These are phyloP conservation scores for Zygnema circumcarinatum DNA, from an alignment of 139 green algal genomes.

Conservation along the genomic window DNA sequence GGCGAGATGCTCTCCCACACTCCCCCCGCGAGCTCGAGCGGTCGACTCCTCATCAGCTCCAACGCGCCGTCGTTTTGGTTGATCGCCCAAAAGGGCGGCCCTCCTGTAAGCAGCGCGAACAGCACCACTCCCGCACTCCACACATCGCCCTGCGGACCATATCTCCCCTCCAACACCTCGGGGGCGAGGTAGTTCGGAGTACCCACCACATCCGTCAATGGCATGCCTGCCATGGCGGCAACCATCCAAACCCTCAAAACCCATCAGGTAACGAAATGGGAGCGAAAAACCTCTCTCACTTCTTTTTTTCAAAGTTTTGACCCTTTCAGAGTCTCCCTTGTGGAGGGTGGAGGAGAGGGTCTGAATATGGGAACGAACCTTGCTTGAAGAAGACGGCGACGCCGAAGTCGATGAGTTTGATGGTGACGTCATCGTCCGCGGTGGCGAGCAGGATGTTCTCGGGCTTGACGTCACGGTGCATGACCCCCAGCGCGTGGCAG, in stretches of 20 bases:
- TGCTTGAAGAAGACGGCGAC: slow-evolving; percentile 75
- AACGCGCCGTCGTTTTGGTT: slow-evolving; percentile 83
- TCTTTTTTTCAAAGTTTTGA: too few species aligned
- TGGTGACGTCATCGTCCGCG: slow-evolving; percentile 66
- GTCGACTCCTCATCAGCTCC: slow-evolving; percentile 70
- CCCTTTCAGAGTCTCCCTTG: too few species aligned
- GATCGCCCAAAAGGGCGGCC: slow-evolving; percentile 89
- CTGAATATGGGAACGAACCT: background rate
- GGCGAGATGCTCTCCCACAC: slow-evolving; percentile 77
- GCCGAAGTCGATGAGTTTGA: slow-evolving; percentile 96
- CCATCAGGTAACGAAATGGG: background rate
- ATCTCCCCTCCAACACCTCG: slow-evolving; percentile 78
- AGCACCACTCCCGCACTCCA: slow-evolving; percentile 93
- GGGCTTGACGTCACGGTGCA: slow-evolving; percentile 46
- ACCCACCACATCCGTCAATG: slow-evolving; percentile 73
- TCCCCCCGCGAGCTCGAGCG: slow-evolving; percentile 70
- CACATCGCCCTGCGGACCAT: slow-evolving; percentile 86
- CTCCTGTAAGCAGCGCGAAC: slow-evolving; percentile 93
- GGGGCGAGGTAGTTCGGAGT: slow-evolving; percentile 93
- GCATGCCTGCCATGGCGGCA: slow-evolving; percentile 68
- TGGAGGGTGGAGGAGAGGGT: background rate
- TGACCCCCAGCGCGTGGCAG: slow-evolving; percentile 23
- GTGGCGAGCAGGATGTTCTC: slow-evolving; percentile 90
- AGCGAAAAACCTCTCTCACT: background rate
- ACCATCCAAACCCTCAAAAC: background rate